Evolutionary conservation across 768 basidiomycete species (phyloP).

Genomic region (Mycena polygramma): DNA sequence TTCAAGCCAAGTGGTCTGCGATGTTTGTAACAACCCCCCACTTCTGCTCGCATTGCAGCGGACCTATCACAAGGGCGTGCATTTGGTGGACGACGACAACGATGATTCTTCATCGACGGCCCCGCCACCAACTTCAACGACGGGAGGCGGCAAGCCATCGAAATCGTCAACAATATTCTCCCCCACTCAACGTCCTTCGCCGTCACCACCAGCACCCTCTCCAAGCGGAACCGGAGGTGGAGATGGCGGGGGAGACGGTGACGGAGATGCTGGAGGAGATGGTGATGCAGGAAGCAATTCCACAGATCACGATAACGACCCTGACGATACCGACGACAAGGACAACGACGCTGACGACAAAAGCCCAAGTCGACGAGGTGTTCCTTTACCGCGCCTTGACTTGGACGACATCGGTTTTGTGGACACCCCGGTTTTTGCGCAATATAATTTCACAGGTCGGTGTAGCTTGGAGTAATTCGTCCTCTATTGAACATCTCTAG

Average conservation of each 20-base stretch:
- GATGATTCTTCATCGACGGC: constrained; percentile 22
- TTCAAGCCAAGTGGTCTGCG: constrained; percentile 46
- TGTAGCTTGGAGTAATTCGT: background rate
- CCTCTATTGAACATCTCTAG: constrained; percentile 43
- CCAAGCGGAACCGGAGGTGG: background rate
- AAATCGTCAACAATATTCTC: background rate
- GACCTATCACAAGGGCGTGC: constrained; percentile 54
- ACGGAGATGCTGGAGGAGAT: background rate
- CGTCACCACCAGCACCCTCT: background rate
- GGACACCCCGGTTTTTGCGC: constrained; percentile 49
- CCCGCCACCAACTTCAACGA: too few relatives aligned
- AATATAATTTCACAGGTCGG: constrained; percentile 61
- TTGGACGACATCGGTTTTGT: constrained; percentile 46
- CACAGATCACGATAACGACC: too few relatives aligned
- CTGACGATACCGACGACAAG: background rate
- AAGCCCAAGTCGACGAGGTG: constrained; percentile 19
- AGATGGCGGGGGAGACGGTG: background rate
- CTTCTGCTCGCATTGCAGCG: constrained; percentile 38
- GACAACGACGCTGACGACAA: constrained; percentile 20
- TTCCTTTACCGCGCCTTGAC: constrained; percentile 40
- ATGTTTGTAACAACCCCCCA: constrained; percentile 48
- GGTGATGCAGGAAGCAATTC: too few relatives aligned
- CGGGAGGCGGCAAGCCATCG: too few relatives aligned
- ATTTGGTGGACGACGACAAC: constrained; percentile 40
- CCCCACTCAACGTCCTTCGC: background rate